Base-by-base conservation (phyloP, 2,329 filamentous ascomycete genomes). In the Tolypocladium sp. region DNA sequence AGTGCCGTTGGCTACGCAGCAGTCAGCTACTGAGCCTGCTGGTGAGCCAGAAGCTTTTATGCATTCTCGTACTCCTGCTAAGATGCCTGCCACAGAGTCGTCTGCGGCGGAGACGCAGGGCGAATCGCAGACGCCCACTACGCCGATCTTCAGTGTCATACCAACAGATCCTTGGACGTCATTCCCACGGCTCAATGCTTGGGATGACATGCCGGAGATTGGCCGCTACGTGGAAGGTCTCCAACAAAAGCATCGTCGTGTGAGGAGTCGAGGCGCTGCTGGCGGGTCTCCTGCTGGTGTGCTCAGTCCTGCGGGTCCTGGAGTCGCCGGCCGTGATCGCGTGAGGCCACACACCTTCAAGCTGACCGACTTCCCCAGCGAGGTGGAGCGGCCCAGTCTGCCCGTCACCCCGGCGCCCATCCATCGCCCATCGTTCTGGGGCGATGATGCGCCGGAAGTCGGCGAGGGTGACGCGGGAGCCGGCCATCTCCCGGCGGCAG, bases 141-240 rank as follows among this genome's bases (percentile, higher is more conserved):
- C 80, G 56, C 78, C 81, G 33, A 78, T 76, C 35, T 74, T 80
- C 60, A 73, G 73, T 52, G 65, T 77, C 59, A 75, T 73, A 27
- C 69, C 79, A 42, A 76, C 82, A 55, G 80, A 87, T 67, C 82
- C 86, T 25, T 96, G 90, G 90, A 82, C 85, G 63, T 81, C 81
- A 54, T 96, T 89, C 71, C 79, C 84, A n/a, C 82, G 86, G 54
- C 84, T 80, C 56, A 99, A 97, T 72, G 92, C 91, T 20, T 99
- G 94, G 94, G 94, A 99, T 68, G 90, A 91, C 57, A 83, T 95
- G 57, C 90, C 90, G 15, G 89, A 91, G 64, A 99, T 99, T 66
- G 87, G 91, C 67, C 83, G 84, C 63, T 99, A 97, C 70, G 90
- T 97, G 58, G 89, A 90, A 63, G 82, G 84, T 57, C 78, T 96